phyloP scores from a whole-genome alignment of 1,284 basidiomycete genomes.

The Baeospora myosura region DNA sequence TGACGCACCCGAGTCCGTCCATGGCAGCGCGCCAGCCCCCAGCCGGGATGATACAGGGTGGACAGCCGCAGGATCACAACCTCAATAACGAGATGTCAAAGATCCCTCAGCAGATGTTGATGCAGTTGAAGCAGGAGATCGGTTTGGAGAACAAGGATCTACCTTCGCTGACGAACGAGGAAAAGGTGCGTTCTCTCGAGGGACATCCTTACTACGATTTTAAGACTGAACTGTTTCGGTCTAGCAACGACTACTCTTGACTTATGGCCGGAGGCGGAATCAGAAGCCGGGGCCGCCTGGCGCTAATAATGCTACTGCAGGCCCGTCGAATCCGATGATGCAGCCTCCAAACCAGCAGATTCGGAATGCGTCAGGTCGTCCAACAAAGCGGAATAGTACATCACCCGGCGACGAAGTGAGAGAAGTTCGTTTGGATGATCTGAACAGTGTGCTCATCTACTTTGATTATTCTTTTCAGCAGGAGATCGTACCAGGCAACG shows the following conservation, averaged over 20 bases:
- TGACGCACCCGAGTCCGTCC: slow-evolving; percentile 49
- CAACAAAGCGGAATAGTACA: slow-evolving; percentile 53
- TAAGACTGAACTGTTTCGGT: background rate
- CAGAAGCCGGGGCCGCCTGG: slow-evolving; percentile 14
- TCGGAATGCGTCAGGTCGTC: slow-evolving; percentile 26
- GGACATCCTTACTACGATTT: slow-evolving; percentile 1
- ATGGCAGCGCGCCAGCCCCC: slow-evolving; percentile 39
- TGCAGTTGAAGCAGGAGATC: slow-evolving; percentile 35
- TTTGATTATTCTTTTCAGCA: slow-evolving; percentile 3
- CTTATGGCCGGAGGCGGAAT: slow-evolving; percentile 19
- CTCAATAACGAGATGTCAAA: slow-evolving; percentile 27
- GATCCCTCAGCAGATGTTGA: slow-evolving; percentile 27
- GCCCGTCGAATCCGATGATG: slow-evolving; percentile 32
- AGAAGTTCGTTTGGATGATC: slow-evolving; percentile 7
- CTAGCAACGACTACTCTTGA: slow-evolving; percentile 12
- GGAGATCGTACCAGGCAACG: slow-evolving; percentile 16
- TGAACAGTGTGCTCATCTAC: too few relatives aligned
- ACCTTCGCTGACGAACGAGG: slow-evolving; percentile 32
- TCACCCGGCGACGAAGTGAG: slow-evolving; percentile 64
- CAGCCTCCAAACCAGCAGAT: slow-evolving; percentile 25
- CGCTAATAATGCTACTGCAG: slow-evolving; percentile 25
- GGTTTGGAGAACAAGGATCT: slow-evolving; percentile 46
- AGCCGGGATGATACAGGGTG: slow-evolving; percentile 3
- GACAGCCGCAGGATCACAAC: too few relatives aligned
- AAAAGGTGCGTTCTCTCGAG: slow-evolving; percentile 60